Evolutionary conservation across 2,329 filamentous ascomycete species (phyloP).

Genomic region (Penicillium verrucosum): DNA sequence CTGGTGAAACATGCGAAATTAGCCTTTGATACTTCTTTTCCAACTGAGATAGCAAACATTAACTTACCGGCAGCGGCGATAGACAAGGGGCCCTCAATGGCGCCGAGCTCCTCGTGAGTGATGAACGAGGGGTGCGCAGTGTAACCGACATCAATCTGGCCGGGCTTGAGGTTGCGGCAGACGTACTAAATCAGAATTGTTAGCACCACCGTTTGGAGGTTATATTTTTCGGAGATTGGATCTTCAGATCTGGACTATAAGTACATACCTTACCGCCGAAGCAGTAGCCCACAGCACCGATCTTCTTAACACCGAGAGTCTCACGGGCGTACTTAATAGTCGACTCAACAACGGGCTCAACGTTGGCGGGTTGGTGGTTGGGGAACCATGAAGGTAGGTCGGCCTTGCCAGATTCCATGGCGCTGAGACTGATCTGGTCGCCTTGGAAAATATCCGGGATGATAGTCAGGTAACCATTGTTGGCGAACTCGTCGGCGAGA

Average conservation of each 20-base stretch:
- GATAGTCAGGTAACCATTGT: slow-evolving; percentile 67
- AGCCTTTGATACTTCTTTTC: neutral
- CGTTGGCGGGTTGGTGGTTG: slow-evolving; percentile 47
- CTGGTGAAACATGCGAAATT: slow-evolving; percentile 29
- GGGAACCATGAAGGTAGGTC: slow-evolving; percentile 51
- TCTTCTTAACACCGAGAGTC: slow-evolving; percentile 54
- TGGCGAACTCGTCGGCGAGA: slow-evolving; percentile 71
- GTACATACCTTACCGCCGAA: slow-evolving; percentile 65
- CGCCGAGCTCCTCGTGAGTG: slow-evolving; percentile 61
- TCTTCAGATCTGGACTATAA: neutral
- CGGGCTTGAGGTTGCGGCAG: slow-evolving; percentile 62
- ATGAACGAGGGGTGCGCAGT: slow-evolving; percentile 76
- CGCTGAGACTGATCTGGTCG: slow-evolving; percentile 58
- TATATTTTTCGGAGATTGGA: neutral
- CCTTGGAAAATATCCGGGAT: slow-evolving; percentile 70
- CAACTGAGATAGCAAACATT: neutral
- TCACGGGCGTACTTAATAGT: slow-evolving; percentile 56
- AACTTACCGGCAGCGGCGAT: slow-evolving; percentile 56
- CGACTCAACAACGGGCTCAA: slow-evolving; percentile 54
- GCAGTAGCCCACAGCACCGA: slow-evolving; percentile 70
- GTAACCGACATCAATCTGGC: slow-evolving; percentile 66
- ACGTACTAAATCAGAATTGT: slow-evolving; percentile 54
- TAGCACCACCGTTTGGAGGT: neutral
- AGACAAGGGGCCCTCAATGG: slow-evolving; percentile 64
- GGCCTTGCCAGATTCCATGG: slow-evolving; percentile 45